A percentile compares a stretch with the other conserved stretches of the same genome.
These are phyloP conservation scores for Pachysolen tannophilus DNA, from an alignment of 805 yeast species.

Conservation along the genomic window DNA sequence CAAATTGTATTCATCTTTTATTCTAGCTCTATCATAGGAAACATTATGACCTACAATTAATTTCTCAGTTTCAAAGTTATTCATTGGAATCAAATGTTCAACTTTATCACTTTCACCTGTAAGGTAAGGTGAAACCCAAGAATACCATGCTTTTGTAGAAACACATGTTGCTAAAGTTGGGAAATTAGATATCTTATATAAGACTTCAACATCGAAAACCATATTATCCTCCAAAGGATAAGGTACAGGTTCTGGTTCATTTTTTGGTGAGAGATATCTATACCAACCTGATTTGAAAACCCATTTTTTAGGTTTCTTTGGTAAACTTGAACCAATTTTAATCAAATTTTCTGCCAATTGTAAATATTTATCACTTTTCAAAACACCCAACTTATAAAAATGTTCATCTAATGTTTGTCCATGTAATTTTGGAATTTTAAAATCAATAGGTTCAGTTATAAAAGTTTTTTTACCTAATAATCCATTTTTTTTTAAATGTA, in stretches of 20 bases:
- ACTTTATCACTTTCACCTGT: constrained; percentile 40
- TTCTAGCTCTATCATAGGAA: constrained; percentile 83
- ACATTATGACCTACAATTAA: constrained; percentile 86
- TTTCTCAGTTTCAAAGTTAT: constrained; percentile 38
- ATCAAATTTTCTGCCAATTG: constrained; percentile 39
- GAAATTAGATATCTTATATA: constrained; percentile 66
- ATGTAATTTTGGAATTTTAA: constrained; percentile 61
- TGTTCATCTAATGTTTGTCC: constrained; percentile 80
- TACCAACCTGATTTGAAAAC: constrained; percentile 69
- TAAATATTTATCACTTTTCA: constrained; percentile 53
- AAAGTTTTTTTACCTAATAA: constrained; percentile 72
- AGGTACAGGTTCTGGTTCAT: constrained; percentile 44
- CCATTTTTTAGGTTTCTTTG: constrained; percentile 46
- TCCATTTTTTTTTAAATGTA: constrained; percentile 51
- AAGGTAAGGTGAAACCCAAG: constrained; percentile 88
- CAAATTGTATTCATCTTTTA: constrained; percentile 74
- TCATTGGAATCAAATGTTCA: constrained; percentile 73
- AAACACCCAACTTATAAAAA: constrained; percentile 61
- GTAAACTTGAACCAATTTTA: constrained; percentile 24
- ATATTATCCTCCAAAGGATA: constrained; percentile 67
- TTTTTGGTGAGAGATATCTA: constrained; percentile 48
- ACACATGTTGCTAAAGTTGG: constrained; percentile 79
- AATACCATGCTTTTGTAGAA: constrained; percentile 77
- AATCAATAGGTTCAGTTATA: constrained; percentile 46
- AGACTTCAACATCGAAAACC: constrained; percentile 84